Evolutionary conservation across 2,329 filamentous ascomycete genomes (phyloP).

Genomic region (Erysiphe pulchra): DNA sequence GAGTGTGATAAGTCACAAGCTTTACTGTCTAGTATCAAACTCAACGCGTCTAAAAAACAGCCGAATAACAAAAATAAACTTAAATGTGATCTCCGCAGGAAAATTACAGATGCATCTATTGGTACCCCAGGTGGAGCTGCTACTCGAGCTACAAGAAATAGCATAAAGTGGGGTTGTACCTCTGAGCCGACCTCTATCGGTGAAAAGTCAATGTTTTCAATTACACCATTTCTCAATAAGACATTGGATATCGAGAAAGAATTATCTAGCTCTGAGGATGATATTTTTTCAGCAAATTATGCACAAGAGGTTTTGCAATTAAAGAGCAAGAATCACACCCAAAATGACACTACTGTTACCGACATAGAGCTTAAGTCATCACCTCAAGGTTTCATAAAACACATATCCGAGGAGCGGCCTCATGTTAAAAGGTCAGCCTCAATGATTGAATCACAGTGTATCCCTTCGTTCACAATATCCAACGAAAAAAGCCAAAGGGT

Average conservation of each 20-base stretch:
- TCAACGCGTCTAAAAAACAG: constrained; percentile 4
- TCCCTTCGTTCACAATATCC: no score
- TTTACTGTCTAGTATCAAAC: constrained; percentile 7
- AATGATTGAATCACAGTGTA: no score
- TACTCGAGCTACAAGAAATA: constrained; percentile 17
- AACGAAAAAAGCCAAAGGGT: no score
- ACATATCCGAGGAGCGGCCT: no score
- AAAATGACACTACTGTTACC: no score
- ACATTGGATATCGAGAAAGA: constrained; percentile 25
- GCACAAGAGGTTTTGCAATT: no score
- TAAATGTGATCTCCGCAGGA: constrained; percentile 18
- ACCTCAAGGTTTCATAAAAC: no score
- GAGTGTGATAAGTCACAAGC: constrained; percentile 16
- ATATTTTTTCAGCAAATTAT: no score
- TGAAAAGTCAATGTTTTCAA: constrained; percentile 79
- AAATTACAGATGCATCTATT: constrained; percentile 20
- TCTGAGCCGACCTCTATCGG: constrained; percentile 34
- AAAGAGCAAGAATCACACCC: no score
- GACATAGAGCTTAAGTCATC: no score
- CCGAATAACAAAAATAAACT: constrained; percentile 11
- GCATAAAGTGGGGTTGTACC: constrained; percentile 28
- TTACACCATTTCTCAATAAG: constrained; percentile 77
- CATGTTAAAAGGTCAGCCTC: no score
- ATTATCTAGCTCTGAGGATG: no score
- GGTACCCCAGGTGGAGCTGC: constrained; percentile 23